Evolutionary conservation across 129 eudicot species (phyloP).

Genomic region (Ambrosia trifida): DNA sequence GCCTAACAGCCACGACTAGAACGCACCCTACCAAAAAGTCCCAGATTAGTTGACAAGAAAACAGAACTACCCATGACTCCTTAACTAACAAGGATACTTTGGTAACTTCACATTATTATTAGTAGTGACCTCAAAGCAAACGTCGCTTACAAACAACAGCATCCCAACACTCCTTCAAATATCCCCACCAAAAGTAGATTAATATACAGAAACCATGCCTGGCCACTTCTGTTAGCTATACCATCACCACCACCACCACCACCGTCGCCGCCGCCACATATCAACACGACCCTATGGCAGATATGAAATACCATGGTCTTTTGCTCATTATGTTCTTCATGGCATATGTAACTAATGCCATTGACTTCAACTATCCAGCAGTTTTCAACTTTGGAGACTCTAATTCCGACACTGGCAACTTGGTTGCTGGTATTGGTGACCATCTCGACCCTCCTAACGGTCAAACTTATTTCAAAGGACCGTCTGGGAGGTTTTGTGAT

Average conservation of each 20-base stretch:
- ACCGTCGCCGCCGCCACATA: not conserved
- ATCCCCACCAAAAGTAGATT: conserved; percentile 18
- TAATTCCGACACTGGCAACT: conserved; percentile 84
- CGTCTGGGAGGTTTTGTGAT: conserved; percentile 84
- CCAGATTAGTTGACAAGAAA: conserved; percentile 33
- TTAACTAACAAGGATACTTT: conserved; percentile 29
- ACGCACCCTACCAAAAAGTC: conserved; percentile 27
- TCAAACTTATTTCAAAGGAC: conserved; percentile 69
- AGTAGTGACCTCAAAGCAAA: conserved; percentile 36
- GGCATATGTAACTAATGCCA: conserved; percentile 36
- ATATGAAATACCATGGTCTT: conserved; percentile 29
- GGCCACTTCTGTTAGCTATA: not conserved
- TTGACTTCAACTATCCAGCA: conserved; percentile 76
- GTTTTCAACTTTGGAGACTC: conserved; percentile 96
- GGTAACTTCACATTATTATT: conserved; percentile 26
- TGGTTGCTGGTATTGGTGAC: conserved; percentile 57
- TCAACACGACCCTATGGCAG: not conserved
- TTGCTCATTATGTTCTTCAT: conserved; percentile 32
- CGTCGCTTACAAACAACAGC: conserved; percentile 31
- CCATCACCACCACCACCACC: conserved; percentile 1
- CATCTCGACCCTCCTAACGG: conserved; percentile 61
- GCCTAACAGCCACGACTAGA: conserved; percentile 20
- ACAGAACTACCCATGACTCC: conserved; percentile 30
- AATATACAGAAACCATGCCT: conserved; percentile 16
- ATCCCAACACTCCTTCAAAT: conserved; percentile 29